Evolutionary conservation across 2,329 filamentous ascomycete species (phyloP).

Genomic region (Penicillium sp.): DNA sequence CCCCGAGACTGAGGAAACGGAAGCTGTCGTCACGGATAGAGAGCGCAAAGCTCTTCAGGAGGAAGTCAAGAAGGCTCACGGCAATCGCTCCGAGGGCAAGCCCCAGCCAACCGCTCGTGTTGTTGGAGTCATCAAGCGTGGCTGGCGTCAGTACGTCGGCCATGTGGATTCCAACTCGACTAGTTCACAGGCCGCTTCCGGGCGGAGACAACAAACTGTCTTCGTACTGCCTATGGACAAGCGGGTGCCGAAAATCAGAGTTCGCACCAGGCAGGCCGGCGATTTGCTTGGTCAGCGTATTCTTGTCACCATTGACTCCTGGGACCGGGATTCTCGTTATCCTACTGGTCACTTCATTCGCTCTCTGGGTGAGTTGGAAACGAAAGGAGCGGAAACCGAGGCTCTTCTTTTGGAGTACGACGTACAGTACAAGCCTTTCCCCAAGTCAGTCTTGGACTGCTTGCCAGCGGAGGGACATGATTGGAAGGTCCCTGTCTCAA

Average conservation of each 20-base stretch:
- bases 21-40: constrained; percentile 77
- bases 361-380: constrained; percentile 87
- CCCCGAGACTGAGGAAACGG: constrained; percentile 69
- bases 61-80: constrained; percentile 80
- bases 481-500: constrained; percentile 81
- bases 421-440: constrained; percentile 95
- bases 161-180: constrained; percentile 87
- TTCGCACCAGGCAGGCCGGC: constrained; percentile 82
- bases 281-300: constrained; percentile 88
- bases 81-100: constrained; percentile 66
- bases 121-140: constrained; percentile 87
- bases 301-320: constrained; percentile 87
- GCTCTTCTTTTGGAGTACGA: constrained; percentile 91
- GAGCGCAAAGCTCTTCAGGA: constrained; percentile 85
- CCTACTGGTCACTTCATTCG: constrained; percentile 91
- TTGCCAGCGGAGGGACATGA: constrained; percentile 84
- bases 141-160: constrained; percentile 97
- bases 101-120: constrained; percentile 88
- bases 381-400: constrained; percentile 96
- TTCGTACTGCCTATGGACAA: constrained; percentile 98
- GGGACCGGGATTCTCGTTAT: constrained; percentile 89
- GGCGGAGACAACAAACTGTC: constrained; percentile 81
- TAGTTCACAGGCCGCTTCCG: constrained; percentile 65
- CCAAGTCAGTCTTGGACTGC: constrained; percentile 91
- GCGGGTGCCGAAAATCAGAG: constrained; percentile 89